Base-by-base conservation (phyloP, 1,139 yeast species). In the Yamadazyma friedrichii region DNA sequence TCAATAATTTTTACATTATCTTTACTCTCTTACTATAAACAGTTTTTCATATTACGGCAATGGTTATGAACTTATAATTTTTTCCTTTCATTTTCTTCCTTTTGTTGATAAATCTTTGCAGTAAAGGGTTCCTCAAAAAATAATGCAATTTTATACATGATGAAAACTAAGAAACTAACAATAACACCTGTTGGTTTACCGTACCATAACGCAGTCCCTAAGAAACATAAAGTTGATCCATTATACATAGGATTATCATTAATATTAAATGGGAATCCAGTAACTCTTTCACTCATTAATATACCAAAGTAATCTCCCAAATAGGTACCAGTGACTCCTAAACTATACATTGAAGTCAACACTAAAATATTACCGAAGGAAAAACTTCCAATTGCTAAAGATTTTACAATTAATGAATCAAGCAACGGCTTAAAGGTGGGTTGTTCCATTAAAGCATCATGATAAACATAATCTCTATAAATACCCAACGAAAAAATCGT, bases 261-360 rank as follows among this genome's bases (percentile, higher is more conserved):
- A 45, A 89, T 78, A 55, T 84, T 91, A 74, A 93, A 93, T 16
- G 98, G 98, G 74, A 93, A 93, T 1, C 86, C 83, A n/a, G 94
- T 84, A 46, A 93, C 96, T 57, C 95, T 77, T 49, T 86, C 80
- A 48, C 81, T 80, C 95, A 91, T 93, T 55, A 93, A 76, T 55
- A 93, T 91, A 1, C 98, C 98, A 64, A 93, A 93, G 66, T 93
- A 94, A 64, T 93, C 98, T 30, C 98, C 98, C 48, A 93, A 70
- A 58, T 93, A 93, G 15, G 98, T 93, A 12, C 98, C 98, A 9
- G 97, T 91, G 48, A 93, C 80, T 16, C 98, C 98, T 50, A 93
- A 74, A n/a, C 86, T 84, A 70, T 81, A 93, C 98, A 93, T 93
- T 30, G 96, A 88, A 22, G 82, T 66, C 33, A 86, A 50, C 1